Evolutionary conservation across 805 yeast genomes (phyloP), one percentile per base, ranked within the genome.

Genomic region (Kodamaea hsintzibuensis): DNA sequence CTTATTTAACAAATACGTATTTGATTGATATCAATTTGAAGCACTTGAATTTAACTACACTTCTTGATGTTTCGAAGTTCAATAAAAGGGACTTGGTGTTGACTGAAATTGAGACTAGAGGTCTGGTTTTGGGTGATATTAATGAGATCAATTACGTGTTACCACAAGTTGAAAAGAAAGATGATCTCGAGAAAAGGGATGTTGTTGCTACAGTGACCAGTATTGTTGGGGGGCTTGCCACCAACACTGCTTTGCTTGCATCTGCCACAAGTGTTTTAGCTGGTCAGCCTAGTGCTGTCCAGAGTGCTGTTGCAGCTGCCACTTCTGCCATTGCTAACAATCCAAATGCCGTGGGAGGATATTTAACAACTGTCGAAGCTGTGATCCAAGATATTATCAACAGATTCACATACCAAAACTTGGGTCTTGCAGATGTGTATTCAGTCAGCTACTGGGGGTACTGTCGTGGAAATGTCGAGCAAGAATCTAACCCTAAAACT

Each of bases 391-490:
- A 61, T 30, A 59, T 68, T 42, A 53, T 61, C 14, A 50, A 42
- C 38, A 54, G 59, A 9, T 63, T 69, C 43, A 58, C 60, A 13
- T 68, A 67, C 47, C 25, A 33, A 40, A 72, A 72, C 49, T 62
- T 76, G 55, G 80, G 80, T 1, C 63, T 76, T 17, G 64, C 79
- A 2, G 77, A 76, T 44, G 72, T 71, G 22, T 76, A 76, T 54
- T 65, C 74, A 30, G 55, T 74, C 22, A 64, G 76, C 44, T 73
- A 63, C 57, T 76, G 79, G 77, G 80, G 80, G 39, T 76, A 76
- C 60, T 76, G 80, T 56, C 67, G 65, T 50, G 80, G 80, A 9
- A 37, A 30, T 2, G 50, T 52, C 19, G 50, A 54, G 38, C 6
- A 39, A 27, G 42, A 33, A 8, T 38, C 40, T 9, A 17, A 44